Base-by-base conservation (phyloP, 2,329 filamentous ascomycete species). In the Apiospora hydei region DNA sequence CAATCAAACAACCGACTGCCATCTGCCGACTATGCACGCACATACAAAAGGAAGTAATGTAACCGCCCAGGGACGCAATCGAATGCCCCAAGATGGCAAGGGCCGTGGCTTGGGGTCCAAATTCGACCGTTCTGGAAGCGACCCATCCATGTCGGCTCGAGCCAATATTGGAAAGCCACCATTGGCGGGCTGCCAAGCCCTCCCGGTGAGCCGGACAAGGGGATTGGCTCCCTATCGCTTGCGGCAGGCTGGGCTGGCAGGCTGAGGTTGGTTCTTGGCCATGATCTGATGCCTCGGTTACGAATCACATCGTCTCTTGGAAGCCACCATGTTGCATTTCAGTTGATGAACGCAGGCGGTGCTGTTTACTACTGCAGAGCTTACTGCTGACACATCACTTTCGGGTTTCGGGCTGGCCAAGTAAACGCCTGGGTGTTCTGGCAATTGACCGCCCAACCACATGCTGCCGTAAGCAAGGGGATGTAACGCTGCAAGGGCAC, bases 81-180 rank as follows among this genome's bases (percentile, higher is more conserved):
- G 53, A 21, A 41, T n/a, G 57, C 41, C n/a, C 21, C 53, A 16
- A 21, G 26, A 61, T 34, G 53, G 26, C 18, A 21, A 41, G 34
- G 34, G 16, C 18, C 10, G 47, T 64, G 57, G 18, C 57, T 64
- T 41, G 34, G 57, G 57, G 57, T 61, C 57, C 57, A n/a, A 64
- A 64, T 41, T n/a, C 0, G 57, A 2, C 57, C 57, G 57, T 64
- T 64, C 34, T 64, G 34, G 57, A 64, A 64, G 18, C 18, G 7
- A n/a, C 6, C 53, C 10, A 64, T 64, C 57, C 57, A 64, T 64
- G 57, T 41, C 57, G 8, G 18, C 18, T 64, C 57, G 34, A 41
- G 34, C 18, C 14, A 38, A 64, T 64, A 64, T 38, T 64, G 30
- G 7, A 53, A 61, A 64, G 57, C 57, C 57, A 64, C 34, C 57